Base-by-base conservation (phyloP, 176 grass and related monocot species). In the Paspalum notatum region DNA sequence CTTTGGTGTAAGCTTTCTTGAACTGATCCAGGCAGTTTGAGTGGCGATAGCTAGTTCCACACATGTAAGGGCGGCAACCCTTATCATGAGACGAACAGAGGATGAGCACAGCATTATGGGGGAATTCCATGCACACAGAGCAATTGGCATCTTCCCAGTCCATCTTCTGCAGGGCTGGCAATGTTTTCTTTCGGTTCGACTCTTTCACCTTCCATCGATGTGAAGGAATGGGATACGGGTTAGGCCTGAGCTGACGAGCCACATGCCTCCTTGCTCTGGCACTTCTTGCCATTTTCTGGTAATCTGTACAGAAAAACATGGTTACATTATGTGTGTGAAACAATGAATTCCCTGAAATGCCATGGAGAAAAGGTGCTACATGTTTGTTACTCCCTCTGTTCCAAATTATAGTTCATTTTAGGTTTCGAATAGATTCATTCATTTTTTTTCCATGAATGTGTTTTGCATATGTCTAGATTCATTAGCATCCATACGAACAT, bases 81-180 rank as follows among this genome's bases (percentile, higher is more conserved):
- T 99, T 93, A 72, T 99, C 93, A 77, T 99, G 90, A 10, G 96
- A 99, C n/a, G 96, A 95, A 73, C 96, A 98, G 11, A 98, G 89
- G 22, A 98, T 90, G n/a, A 98, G 88, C 61, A 98, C 95, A 59
- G 92, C 95, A 85, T 95, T 93, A 57, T 98, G 95, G 25, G 95
- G 95, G 58, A 83, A 95, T 58, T 98, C 95, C 95, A 98, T 95
- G 80, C 95, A 98, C 38, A 98, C 92, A 24, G 95, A 93, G 60
- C 95, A 98, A 44, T 91, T 98, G 43, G 90, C 95, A 85, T 98
- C 88, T 89, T 98, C 87, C 95, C 95, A 98, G 78, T 98, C 95
- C 84, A 87, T 91, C 53, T 93, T 94, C 78, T 83, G 84, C 49
- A 58, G 78, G 62, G 82, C 17, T 52, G 91, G 87, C 66, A 83